These are phyloP conservation scores for Metschnikowia matae DNA, from an alignment of 805 yeast genomes.

Conservation along the genomic window DNA sequence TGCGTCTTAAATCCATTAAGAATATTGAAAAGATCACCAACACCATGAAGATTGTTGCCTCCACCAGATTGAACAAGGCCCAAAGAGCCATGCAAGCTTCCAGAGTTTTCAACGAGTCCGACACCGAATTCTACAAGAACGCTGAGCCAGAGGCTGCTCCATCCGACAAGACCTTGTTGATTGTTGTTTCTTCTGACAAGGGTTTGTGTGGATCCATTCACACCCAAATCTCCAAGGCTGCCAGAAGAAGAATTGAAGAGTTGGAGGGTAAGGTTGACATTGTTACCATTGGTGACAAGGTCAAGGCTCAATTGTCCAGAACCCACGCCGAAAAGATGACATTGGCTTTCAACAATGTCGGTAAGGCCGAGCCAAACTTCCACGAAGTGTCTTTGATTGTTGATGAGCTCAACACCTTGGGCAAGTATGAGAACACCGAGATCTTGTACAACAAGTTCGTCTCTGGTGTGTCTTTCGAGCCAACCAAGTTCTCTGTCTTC, in stretches of 20 bases:
- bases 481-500: conserved; percentile 63
- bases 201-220: conserved; percentile 99
- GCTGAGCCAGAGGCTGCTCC: conserved; percentile 69
- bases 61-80: conserved; percentile 93
- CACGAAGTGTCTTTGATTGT: conserved; percentile 84
- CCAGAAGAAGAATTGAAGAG: conserved; percentile 63
- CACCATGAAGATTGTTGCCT: conserved; percentile 99
- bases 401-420: conserved; percentile 70
- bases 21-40: conserved; percentile 99
- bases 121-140: conserved; percentile 70
- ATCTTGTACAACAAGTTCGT: conserved; percentile 84
- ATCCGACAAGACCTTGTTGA: conserved; percentile 64
- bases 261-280: conserved; percentile 65
- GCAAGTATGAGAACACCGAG: conserved; percentile 72
- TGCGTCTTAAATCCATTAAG: conserved; percentile 95
- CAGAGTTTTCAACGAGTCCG: conserved; percentile 78
- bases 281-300: conserved; percentile 91
- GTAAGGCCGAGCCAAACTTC: conserved; percentile 96
- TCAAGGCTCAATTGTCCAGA: conserved; percentile 84
- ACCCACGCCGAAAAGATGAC: conserved; percentile 64
- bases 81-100: conserved; percentile 91
- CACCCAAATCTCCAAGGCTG: conserved; percentile 87
- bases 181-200: conserved; percentile 86
- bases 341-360: conserved; percentile 83
- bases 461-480: conserved; percentile 87